phyloP scores from a whole-genome alignment of 208 protist genomes.

The Acanthamoeba triangularis region DNA sequence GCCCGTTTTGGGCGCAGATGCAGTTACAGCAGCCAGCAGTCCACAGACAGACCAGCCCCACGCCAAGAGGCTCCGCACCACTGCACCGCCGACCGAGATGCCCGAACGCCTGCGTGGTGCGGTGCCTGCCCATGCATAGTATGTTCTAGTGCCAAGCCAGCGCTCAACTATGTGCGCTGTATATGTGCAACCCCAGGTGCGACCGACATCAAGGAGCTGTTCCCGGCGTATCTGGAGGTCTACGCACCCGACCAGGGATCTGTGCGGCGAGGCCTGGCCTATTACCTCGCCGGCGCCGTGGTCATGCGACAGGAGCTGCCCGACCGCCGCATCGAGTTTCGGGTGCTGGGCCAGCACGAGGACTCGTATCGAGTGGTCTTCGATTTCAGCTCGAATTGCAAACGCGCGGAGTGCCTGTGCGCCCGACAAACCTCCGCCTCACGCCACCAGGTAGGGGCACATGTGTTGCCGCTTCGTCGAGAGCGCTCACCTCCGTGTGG shows the following conservation, averaged over 20 bases:
- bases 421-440: not conserved
- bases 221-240: not conserved
- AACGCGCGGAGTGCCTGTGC: not conserved
- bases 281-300: constrained; percentile 1
- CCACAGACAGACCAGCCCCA: too few species aligned
- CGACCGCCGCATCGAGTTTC: not conserved
- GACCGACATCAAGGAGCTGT: not conserved
- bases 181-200: not conserved
- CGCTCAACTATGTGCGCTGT: not conserved
- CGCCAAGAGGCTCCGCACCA: too few species aligned
- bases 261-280: not conserved
- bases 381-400: not conserved
- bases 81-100: too few species aligned
- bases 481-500: not conserved
- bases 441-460: not conserved
- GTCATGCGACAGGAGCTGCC: not conserved
- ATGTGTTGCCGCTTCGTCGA: not conserved
- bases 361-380: not conserved
- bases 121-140: too few species aligned
- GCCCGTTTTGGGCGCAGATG: too few species aligned
- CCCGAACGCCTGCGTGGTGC: too few species aligned
- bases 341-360: not conserved
- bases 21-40: too few species aligned
- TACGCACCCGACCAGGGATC: not conserved
- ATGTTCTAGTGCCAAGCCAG: too few species aligned